Conservation (phyloP, 2,329 filamentous ascomycete species). For the Talaromyces sp. region DNA sequence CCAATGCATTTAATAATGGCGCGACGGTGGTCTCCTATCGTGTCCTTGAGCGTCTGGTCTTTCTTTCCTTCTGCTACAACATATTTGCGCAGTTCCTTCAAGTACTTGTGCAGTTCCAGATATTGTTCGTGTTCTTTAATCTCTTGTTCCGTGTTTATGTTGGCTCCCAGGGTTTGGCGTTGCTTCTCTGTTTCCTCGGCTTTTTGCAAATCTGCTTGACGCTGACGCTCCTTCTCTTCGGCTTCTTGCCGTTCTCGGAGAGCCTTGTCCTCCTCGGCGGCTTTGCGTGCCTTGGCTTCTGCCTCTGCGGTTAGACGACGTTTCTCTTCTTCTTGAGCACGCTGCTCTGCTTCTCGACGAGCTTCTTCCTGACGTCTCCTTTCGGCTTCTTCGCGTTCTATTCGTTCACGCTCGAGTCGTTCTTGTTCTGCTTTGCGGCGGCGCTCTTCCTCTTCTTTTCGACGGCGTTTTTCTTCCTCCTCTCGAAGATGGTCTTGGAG, state of each 20-base stretch:
- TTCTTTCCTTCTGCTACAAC: constrained; percentile 53
- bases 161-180: constrained; percentile 22
- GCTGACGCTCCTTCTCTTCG: constrained; percentile 29
- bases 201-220: constrained; percentile 24
- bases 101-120: constrained; percentile 58
- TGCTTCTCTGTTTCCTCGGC: constrained; percentile 21
- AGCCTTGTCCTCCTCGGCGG: constrained; percentile 30
- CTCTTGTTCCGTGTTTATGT: constrained; percentile 29
- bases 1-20: constrained; percentile 68
- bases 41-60: constrained; percentile 57
- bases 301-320: constrained; percentile 31
- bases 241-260: constrained; percentile 28
- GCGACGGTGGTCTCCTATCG: constrained; percentile 67
- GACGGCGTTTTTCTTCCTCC: constrained; percentile 34
- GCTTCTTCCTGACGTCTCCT: constrained; percentile 33
- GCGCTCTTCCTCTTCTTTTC: constrained; percentile 31
- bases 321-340: constrained; percentile 39
- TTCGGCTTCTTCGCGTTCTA: constrained; percentile 20
- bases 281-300: constrained; percentile 34
- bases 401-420: constrained; percentile 22
- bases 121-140: constrained; percentile 46
- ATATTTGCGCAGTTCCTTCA: constrained; percentile 58
- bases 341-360: constrained; percentile 37
- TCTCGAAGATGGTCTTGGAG: constrained; percentile 44
- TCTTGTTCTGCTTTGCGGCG: constrained; percentile 24